Percentiles rank a stretch among this genome's conserved stretches.
These are phyloP conservation scores for Cadophora luteo-olivacea DNA, from an alignment of 2,329 filamentous ascomycete species.

Conservation along the genomic window DNA sequence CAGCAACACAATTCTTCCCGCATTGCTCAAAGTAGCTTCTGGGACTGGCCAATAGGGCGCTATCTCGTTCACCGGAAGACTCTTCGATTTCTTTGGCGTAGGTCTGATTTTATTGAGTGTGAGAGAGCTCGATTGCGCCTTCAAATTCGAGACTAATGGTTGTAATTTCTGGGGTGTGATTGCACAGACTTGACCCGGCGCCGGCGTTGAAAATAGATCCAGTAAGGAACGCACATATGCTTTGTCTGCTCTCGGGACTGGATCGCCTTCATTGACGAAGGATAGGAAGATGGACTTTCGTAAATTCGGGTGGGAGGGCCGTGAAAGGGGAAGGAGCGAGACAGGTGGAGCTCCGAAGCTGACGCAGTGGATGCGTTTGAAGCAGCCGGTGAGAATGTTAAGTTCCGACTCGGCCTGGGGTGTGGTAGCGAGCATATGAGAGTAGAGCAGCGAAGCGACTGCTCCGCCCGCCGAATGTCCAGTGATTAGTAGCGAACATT, in stretches of 20 bases:
- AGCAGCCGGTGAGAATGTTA: conserved; percentile 69
- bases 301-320: conserved; percentile 56
- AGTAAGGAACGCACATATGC: conserved; percentile 76
- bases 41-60: conserved; percentile 69
- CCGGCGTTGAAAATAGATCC: conserved; percentile 69
- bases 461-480: conserved; percentile 89
- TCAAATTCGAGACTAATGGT: conserved; percentile 25
- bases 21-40: conserved; percentile 69
- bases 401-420: conserved; percentile 68
- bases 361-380: conserved; percentile 82
- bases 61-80: conserved; percentile 33
- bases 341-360: conserved; percentile 87
- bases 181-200: conserved; percentile 32
- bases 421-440: conserved; percentile 75
- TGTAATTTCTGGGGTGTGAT: conserved; percentile 32
- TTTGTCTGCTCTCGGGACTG: conserved; percentile 78
- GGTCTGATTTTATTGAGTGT: conserved; percentile 33
- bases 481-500: conserved; percentile 79
- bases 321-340: conserved; percentile 71
- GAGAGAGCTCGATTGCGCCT: conserved; percentile 37
- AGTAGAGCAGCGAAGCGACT: conserved; percentile 79
- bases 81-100: conserved; percentile 35
- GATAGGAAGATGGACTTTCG: conserved; percentile 77
- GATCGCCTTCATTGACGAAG: conserved; percentile 88
- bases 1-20: conserved; percentile 72